Percentiles rank a stretch among this genome's conserved stretches.
phyloP scores from a whole-genome alignment of 2,329 filamentous ascomycete genomes.

The Colletotrichum plurivorum region DNA sequence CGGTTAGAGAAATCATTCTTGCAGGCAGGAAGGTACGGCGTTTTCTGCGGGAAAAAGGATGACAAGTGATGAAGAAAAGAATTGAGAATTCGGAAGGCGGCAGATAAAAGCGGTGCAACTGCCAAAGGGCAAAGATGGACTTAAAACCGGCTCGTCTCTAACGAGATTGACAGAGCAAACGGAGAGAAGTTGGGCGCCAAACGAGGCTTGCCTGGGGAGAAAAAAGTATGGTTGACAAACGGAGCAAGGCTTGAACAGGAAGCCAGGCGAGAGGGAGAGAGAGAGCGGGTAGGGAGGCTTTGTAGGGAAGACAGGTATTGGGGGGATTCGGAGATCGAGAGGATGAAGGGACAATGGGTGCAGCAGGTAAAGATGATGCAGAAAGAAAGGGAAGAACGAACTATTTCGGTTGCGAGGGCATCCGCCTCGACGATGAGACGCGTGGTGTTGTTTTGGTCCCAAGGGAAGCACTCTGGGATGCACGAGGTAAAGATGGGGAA shows the following conservation, averaged over 20 bases:
- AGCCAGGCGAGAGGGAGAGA: slow-evolving; percentile 30
- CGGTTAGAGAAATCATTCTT: slow-evolving; percentile 69
- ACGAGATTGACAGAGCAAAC: slow-evolving; percentile 25
- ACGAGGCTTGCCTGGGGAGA: slow-evolving; percentile 16
- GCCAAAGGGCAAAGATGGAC: slow-evolving; percentile 37
- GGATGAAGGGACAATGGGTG: slow-evolving; percentile 36
- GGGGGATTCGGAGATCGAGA: slow-evolving; percentile 22
- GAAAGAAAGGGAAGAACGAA: slow-evolving; percentile 42
- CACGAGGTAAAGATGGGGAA: slow-evolving; percentile 30
- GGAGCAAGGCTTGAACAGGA: slow-evolving; percentile 28
- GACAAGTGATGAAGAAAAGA: slow-evolving; percentile 32
- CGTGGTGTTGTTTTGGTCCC: slow-evolving; percentile 33
- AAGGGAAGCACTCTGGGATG: slow-evolving; percentile 33
- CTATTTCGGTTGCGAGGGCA: slow-evolving; percentile 40
- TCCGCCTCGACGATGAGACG: slow-evolving; percentile 38
- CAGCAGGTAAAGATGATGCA: slow-evolving; percentile 36
- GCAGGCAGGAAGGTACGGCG: slow-evolving; percentile 30
- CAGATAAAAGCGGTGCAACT: slow-evolving; percentile 37
- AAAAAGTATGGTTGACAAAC: slow-evolving; percentile 33
- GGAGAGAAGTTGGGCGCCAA: slow-evolving; percentile 34
- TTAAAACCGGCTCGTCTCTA: slow-evolving; percentile 24
- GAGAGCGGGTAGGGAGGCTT: slow-evolving; percentile 13
- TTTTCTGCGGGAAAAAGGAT: slow-evolving; percentile 41
- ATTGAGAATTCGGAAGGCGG: slow-evolving; percentile 30
- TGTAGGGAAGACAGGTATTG: slow-evolving; percentile 24